Evolutionary conservation across 257 asterid species (phyloP), one percentile per base, ranked within the genome.

Genomic region (Solanum pennellii): DNA sequence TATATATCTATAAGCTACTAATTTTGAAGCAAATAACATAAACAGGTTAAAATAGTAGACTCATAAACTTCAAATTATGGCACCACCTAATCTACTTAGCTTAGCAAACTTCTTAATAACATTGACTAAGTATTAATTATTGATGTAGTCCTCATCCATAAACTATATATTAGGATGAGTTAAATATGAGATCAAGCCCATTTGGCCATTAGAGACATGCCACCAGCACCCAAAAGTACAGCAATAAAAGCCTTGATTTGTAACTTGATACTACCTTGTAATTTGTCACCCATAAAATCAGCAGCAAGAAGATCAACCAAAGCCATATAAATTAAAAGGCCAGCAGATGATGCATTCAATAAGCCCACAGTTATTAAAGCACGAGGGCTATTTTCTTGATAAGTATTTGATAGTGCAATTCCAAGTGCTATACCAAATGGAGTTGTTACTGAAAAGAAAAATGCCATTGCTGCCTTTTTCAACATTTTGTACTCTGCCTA

Each of bases 161-260:
- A 73, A 9, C 25, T 18, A 52, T 10, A 42, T 21, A 21, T 39
- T 41, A 79, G 16, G 66, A 79, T 79, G 11, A 79, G 45, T 45
- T 42, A 49, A 49, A 0, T 15, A 49, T 49, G 21, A 15, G 29
- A 52, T 52, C 62, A 92, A 59, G 93, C 90, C 92, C 93, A 92
- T 86, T 87, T 90, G 15, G 93, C 94, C 94, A 91, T 88, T 49
- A 92, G 87, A 84, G 94, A 92, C 93, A 92, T 92, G 5, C 92
- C 94, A 9, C 89, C 93, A 25, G 88, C 90, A 12, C 93, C 93
- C 37, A 91, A 9, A 66, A 91, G 88, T 62, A 91, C 91, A 15
- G 90, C 92, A 3, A 88, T 27, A 41, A 83, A 89, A 56, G 90
- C 79, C 21, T 88, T 88, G 20, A 91, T 66, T 39, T 91, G 92